Evolutionary conservation across 2,329 filamentous ascomycete species (phyloP), one percentile per base, ranked within the genome.

Genomic region (Macrophomina phaseolina): DNA sequence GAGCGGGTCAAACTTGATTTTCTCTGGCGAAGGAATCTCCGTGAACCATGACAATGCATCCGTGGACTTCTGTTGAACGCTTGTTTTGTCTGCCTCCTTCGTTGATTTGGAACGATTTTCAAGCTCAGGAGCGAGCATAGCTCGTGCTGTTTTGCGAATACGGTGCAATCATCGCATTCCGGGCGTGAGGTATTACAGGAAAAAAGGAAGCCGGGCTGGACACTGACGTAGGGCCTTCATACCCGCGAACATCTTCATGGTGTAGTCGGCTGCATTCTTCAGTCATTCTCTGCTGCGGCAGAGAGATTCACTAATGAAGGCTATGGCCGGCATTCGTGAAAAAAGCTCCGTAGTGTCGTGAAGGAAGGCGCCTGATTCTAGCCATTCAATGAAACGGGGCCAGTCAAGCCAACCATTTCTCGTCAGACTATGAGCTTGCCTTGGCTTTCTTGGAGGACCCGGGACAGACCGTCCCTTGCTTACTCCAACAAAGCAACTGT

Each of bases 1-100:
- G 9, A 42, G 63, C 48, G 62, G 23, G 28, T 72, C 68, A 32
- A 65, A 65, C 14, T 70, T 56, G 68, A 71, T 70, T 69, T 77
- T 78, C 55, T 74, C 62, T 1, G 46, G 14, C 11, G n/a, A 12
- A 3, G 36, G 18, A 9, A 34, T 66, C 46, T 49, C n/a, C 28
- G n/a, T 32, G n/a, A 56, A 56, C 67, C 74, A 76, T 1, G 65
- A 70, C 38, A 75, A 70, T 1, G 71, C 66, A 66, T 76, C 75
- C 46, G 69, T 66, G 40, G 40, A 12, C 40, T 14, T 45, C 40
- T 45, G 8, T 14, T 4, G 6, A 4, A n/a, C 4, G 12, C 36
- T 11, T 38, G 36, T 11, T 38, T 38, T 38, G 6, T 38, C 6
- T 38, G 36, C 36, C 11, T 38, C 36, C 36, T 45, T 45, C 12